A percentile compares a stretch with the other conserved stretches of the same genome.
Evolutionary conservation across 164 flowering plant genomes (phyloP).

Genomic region (Berberis vulgaris): DNA sequence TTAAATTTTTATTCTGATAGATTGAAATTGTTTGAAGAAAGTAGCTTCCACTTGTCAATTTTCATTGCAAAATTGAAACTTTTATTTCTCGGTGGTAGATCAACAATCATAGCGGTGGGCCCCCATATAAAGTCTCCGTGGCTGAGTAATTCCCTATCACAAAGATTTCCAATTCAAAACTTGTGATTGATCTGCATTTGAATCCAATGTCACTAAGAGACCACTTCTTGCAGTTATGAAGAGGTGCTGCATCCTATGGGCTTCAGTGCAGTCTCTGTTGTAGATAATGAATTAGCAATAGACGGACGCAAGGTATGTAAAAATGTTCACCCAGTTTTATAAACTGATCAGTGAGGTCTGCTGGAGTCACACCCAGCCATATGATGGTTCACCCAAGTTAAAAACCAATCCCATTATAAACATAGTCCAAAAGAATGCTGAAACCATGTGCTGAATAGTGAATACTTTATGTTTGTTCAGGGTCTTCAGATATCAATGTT

Average conservation of each 20-base stretch:
- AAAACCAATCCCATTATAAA: too few species aligned
- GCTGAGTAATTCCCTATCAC: constrained; percentile 40
- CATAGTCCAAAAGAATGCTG: too few species aligned
- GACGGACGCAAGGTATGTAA: constrained; percentile 48
- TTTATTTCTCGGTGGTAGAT: constrained; percentile 35
- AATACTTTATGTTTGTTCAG: not conserved
- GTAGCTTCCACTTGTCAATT: not conserved
- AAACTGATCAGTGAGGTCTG: not conserved
- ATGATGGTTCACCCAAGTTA: not conserved
- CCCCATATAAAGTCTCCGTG: constrained; percentile 66
- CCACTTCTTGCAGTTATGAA: constrained; percentile 43
- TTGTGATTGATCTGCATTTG: not conserved
- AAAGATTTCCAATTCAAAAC: not conserved
- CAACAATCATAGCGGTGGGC: constrained; percentile 59
- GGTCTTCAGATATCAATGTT: not conserved
- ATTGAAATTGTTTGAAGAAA: not conserved
- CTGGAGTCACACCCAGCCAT: not conserved
- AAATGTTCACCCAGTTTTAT: not conserved
- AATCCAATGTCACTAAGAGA: not conserved
- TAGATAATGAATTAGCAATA: constrained; percentile 58
- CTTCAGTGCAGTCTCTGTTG: constrained; percentile 40
- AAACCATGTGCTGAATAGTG: too few species aligned
- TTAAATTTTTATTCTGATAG: too few species aligned
- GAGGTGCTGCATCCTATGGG: constrained; percentile 58
- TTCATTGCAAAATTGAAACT: not conserved